These are phyloP conservation scores for Geosmithia morbida DNA, from an alignment of 2,329 filamentous ascomycete genomes.

Conservation along the genomic window DNA sequence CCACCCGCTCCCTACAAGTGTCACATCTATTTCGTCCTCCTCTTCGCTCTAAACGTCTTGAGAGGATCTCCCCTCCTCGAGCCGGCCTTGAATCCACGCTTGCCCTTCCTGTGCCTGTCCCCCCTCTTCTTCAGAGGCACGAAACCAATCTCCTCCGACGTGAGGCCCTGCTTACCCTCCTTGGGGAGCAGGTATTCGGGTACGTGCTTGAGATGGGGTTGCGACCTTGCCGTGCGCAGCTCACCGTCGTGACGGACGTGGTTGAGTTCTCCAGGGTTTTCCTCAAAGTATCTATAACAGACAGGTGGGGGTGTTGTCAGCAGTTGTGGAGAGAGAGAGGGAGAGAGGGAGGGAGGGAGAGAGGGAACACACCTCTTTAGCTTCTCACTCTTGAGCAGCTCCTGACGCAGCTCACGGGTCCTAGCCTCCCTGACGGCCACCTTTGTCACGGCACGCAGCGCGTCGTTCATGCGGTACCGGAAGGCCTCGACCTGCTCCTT, in stretches of 20 bases:
- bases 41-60: constrained; percentile 67
- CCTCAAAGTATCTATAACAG: constrained; percentile 88
- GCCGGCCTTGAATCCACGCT: constrained; percentile 27
- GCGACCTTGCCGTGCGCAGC: constrained; percentile 65
- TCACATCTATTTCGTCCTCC: constrained; percentile 23
- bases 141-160: constrained; percentile 57
- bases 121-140: constrained; percentile 50
- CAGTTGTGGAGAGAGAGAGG: neutral
- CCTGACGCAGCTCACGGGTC: constrained; percentile 73
- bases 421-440: constrained; percentile 84
- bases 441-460: constrained; percentile 75
- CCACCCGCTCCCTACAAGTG: neutral
- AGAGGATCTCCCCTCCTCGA: constrained; percentile 68
- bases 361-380: constrained; percentile 47
- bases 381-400: constrained; percentile 87
- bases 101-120: constrained; percentile 32
- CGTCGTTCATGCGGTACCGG: constrained; percentile 88
- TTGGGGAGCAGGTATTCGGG: constrained; percentile 83
- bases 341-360: neutral
- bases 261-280: constrained; percentile 79
- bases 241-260: constrained; percentile 87
- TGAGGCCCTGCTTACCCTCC: constrained; percentile 56
- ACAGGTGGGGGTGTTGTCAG: constrained; percentile 1
- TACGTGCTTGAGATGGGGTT: constrained; percentile 84
- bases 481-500: constrained; percentile 90